Percentiles rank a stretch among this genome's conserved stretches.
phyloP scores from a whole-genome alignment of 805 yeast genomes.

The Trichomonascus vanleenenianus region DNA sequence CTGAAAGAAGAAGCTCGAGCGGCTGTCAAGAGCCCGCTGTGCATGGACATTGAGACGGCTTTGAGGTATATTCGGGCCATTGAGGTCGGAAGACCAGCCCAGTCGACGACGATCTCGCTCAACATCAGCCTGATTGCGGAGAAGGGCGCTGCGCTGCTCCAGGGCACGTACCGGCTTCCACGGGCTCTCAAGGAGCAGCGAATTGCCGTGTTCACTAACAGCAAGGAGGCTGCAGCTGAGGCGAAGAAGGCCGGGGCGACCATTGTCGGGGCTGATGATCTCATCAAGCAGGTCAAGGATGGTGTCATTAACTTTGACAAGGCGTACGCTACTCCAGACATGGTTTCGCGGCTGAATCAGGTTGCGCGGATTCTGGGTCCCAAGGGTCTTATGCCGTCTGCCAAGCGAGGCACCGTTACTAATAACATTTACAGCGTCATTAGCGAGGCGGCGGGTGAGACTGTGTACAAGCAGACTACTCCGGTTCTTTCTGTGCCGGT shows the following conservation, averaged over 20 bases:
- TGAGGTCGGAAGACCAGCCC: slow-evolving; percentile 76
- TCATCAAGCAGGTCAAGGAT: slow-evolving; percentile 52
- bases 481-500: slow-evolving; percentile 53
- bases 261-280: slow-evolving; percentile 63
- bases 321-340: slow-evolving; percentile 80
- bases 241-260: slow-evolving; percentile 55
- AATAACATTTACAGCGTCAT: slow-evolving; percentile 53
- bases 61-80: slow-evolving; percentile 76
- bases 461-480: slow-evolving; percentile 69
- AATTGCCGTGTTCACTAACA: slow-evolving; percentile 60
- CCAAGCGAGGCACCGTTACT: slow-evolving; percentile 78
- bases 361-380: slow-evolving; percentile 85
- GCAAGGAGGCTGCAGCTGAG: slow-evolving; percentile 42
- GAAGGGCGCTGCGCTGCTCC: slow-evolving; percentile 67
- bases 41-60: slow-evolving; percentile 66
- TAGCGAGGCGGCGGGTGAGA: slow-evolving; percentile 50
- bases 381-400: slow-evolving; percentile 78
- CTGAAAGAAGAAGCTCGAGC: slow-evolving; percentile 32
- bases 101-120: slow-evolving; percentile 63
- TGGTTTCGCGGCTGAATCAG: slow-evolving; percentile 49
- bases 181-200: slow-evolving; percentile 58
- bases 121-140: slow-evolving; percentile 61
- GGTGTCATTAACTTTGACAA: slow-evolving; percentile 56
- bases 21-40: slow-evolving; percentile 48
- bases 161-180: slow-evolving; percentile 67